Conservation (phyloP, 164 flowering plant genomes). For the Tinospora cordifolia region DNA sequence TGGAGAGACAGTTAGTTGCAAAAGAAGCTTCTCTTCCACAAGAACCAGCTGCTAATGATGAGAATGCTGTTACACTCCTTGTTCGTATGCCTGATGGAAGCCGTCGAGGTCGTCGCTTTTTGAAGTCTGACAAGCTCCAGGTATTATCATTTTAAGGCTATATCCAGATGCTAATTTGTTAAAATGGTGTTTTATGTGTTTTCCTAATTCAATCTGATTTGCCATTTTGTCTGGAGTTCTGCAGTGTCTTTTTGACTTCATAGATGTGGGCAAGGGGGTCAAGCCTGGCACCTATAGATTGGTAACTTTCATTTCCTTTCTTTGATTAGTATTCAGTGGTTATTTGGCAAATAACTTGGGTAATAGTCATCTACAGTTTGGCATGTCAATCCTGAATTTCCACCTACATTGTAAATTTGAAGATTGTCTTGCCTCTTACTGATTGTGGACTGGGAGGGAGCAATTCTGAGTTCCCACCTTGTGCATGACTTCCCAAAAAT, state of each 20-base stretch:
- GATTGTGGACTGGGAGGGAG: too few relatives aligned
- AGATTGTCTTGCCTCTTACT: too few relatives aligned
- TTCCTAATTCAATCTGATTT: neutral
- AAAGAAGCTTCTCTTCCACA: constrained; percentile 83
- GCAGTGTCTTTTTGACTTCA: constrained; percentile 85
- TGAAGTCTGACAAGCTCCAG: constrained; percentile 72
- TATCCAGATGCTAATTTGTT: neutral
- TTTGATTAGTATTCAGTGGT: neutral
- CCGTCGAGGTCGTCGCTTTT: constrained; percentile 82
- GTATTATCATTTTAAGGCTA: constrained; percentile 23
- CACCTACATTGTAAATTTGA: too few relatives aligned
- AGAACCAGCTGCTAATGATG: constrained; percentile 73
- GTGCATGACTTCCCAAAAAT: too few relatives aligned
- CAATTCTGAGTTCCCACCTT: too few relatives aligned
- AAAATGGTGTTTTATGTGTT: neutral
- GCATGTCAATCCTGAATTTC: too few relatives aligned
- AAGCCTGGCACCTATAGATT: constrained; percentile 87
- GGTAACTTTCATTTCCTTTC: constrained; percentile 36
- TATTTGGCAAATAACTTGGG: neutral
- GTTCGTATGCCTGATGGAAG: constrained; percentile 94
- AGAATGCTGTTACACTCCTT: constrained; percentile 70
- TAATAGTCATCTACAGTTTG: too few relatives aligned
- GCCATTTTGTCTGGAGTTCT: constrained; percentile 17
- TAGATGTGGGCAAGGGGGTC: constrained; percentile 69
- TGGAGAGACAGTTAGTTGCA: constrained; percentile 66